A percentile compares a stretch with the other conserved stretches of the same genome.
Evolutionary conservation across 768 basidiomycete genomes (phyloP).

Genomic region (Steccherinum ochraceum): DNA sequence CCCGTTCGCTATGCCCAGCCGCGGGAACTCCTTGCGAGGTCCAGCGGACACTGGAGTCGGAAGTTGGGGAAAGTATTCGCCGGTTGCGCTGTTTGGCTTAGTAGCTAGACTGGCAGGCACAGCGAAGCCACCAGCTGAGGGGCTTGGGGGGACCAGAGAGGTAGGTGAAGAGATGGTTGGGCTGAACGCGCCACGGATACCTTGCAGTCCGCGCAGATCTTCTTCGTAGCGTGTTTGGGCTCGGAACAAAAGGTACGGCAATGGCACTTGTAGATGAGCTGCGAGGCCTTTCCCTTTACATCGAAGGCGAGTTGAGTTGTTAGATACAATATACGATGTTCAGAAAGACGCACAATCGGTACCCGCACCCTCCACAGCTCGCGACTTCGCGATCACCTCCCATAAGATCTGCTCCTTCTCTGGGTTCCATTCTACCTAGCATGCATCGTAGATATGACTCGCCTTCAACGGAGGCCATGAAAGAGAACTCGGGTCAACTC

Average conservation of each 20-base stretch:
- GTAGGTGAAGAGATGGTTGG: conserved; percentile 36
- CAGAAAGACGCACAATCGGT: conserved; percentile 62
- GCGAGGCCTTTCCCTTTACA: conserved; percentile 76
- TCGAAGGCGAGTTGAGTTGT: neutral
- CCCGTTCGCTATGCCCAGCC: conserved; percentile 10
- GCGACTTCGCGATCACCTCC: conserved; percentile 79
- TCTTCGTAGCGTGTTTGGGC: conserved; percentile 82
- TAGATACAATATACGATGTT: neutral
- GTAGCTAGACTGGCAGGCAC: neutral
- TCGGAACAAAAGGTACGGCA: conserved; percentile 80
- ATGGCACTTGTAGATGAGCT: conserved; percentile 69
- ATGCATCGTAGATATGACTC: neutral
- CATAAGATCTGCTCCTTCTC: conserved; percentile 83
- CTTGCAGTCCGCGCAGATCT: conserved; percentile 73
- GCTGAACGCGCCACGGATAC: conserved; percentile 57
- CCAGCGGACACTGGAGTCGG: neutral
- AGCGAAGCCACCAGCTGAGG: neutral
- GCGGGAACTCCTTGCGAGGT: conserved; percentile 5
- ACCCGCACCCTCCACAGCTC: conserved; percentile 63
- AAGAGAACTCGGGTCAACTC: conserved; percentile 22
- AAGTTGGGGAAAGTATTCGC: conserved; percentile 17
- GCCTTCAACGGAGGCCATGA: conserved; percentile 4
- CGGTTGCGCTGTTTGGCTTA: conserved; percentile 8
- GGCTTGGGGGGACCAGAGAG: conserved; percentile 1
- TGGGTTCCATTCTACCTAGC: conserved; percentile 76